phyloP scores from a whole-genome alignment of 805 yeast genomes.

The Yamadazyma paraphyllophila region DNA sequence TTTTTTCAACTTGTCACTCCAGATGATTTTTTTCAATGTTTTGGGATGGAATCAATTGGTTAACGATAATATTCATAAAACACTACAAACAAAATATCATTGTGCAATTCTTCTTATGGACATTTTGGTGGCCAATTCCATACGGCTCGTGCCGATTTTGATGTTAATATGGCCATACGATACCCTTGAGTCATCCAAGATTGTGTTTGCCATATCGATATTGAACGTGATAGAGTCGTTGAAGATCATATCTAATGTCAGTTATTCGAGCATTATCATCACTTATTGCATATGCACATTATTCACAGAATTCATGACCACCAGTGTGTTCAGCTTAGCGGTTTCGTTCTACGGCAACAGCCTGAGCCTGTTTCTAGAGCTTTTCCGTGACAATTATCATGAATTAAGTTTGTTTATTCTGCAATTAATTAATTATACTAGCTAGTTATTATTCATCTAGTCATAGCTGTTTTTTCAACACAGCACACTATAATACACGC shows the following conservation, averaged over 20 bases:
- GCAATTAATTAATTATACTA: not conserved
- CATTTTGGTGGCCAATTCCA: conserved; percentile 70
- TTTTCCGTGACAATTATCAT: conserved; percentile 5
- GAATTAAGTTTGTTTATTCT: not conserved
- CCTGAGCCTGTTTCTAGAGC: not conserved
- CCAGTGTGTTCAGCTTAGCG: conserved; percentile 12
- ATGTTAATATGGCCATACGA: conserved; percentile 98
- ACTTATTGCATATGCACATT: conserved; percentile 17
- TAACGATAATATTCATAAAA: conserved; percentile 8
- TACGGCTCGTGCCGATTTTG: conserved; percentile 82
- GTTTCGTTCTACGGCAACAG: not conserved
- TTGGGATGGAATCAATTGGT: conserved; percentile 7
- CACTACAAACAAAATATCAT: conserved; percentile 6
- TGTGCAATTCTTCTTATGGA: conserved; percentile 58
- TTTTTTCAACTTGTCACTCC: conserved; percentile 38
- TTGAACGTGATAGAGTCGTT: conserved; percentile 64
- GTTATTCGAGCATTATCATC: conserved; percentile 16
- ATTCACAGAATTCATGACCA: conserved; percentile 12
- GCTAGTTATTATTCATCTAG: no score
- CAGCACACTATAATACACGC: not conserved
- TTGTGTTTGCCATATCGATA: conserved; percentile 60
- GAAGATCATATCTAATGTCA: conserved; percentile 19
- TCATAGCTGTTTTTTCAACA: no score
- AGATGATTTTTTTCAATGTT: conserved; percentile 16
- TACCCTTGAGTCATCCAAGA: conserved; percentile 58